Evolutionary conservation across 768 basidiomycete species (phyloP), one percentile per base, ranked within the genome.

Genomic region (Psilocybe sp.): DNA sequence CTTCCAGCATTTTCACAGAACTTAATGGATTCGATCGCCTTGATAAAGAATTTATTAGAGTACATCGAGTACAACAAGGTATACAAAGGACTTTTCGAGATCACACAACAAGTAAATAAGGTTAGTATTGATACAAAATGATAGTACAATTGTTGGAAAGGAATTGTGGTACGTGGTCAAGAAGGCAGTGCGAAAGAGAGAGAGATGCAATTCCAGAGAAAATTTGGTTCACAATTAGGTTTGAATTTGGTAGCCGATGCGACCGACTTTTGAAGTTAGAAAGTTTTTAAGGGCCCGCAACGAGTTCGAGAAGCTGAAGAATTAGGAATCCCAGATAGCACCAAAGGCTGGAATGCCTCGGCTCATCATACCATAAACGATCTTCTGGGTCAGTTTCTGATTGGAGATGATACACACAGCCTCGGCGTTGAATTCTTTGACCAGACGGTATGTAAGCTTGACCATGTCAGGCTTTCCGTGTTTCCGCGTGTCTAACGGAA

Each of bases 261-360:
- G n/a, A n/a, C n/a, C 23, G 23, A 28, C 23, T 28, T 28, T 3
- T 7, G 23, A 28, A 28, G 23, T 28, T 28, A 7, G 23, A 28
- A 28, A 28, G 3, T 28, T 7, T 7, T 28, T 28, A 4, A n/a
- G n/a, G 23, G 23, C 7, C 7, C 23, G 23, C 23, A 28, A 3
- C 23, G 23, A 3, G 23, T 28, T 28, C 23, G 7, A 28, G 7
- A 28, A 28, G 23, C 7, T 28, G 23, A 28, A 28, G 23, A 28
- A 51, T 60, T 57, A 82, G 5, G 79, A 81, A 59, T 84, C 79
- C 78, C 78, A 83, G 52, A 81, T 81, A 6, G 80, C 78, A 20
- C 80, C 80, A 52, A 80, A 84, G 3, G 80, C 79, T n/a, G 80
- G 79, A 46, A 82, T 80, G 2, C 80, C 80, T 49, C 80, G 60